Percentiles rank a stretch among this genome's conserved stretches.
Evolutionary conservation across 75 land plant genomes (phyloP).

Genomic region (Pinus tabuliformis): DNA sequence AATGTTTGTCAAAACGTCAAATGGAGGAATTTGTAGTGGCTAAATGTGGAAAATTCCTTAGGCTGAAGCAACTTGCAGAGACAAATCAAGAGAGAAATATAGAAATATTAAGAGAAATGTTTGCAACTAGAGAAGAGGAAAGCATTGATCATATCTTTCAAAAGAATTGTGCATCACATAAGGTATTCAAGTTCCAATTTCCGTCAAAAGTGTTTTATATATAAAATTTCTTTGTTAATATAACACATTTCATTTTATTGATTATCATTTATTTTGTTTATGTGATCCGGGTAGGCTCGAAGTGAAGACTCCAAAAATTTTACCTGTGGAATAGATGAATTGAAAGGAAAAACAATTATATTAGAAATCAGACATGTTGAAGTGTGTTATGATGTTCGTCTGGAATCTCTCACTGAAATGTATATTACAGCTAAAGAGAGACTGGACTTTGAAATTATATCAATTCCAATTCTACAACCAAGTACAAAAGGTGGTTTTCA

Average conservation of each 20-base stretch:
- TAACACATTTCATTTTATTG: too few relatives aligned
- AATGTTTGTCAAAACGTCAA: too few relatives aligned
- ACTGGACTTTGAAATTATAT: background rate
- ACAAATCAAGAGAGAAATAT: too few relatives aligned
- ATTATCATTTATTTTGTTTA: too few relatives aligned
- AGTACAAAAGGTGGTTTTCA: background rate
- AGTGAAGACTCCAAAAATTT: background rate
- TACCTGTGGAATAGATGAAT: background rate
- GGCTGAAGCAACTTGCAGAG: too few relatives aligned
- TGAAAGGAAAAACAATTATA: background rate
- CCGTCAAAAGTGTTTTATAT: background rate
- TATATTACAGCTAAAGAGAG: background rate
- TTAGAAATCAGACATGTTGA: background rate
- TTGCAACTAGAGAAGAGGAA: background rate
- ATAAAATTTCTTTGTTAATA: background rate
- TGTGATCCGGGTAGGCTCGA: too few relatives aligned
- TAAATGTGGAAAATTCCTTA: too few relatives aligned
- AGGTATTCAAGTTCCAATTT: background rate
- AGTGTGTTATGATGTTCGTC: background rate
- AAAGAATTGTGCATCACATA: background rate
- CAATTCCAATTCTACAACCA: background rate
- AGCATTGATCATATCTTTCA: background rate
- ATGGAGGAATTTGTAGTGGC: too few relatives aligned
- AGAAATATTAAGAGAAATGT: too few relatives aligned
- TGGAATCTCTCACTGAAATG: background rate